These are phyloP conservation scores for Peniophora sp. DNA, from an alignment of 1,284 basidiomycete genomes.

Conservation along the genomic window DNA sequence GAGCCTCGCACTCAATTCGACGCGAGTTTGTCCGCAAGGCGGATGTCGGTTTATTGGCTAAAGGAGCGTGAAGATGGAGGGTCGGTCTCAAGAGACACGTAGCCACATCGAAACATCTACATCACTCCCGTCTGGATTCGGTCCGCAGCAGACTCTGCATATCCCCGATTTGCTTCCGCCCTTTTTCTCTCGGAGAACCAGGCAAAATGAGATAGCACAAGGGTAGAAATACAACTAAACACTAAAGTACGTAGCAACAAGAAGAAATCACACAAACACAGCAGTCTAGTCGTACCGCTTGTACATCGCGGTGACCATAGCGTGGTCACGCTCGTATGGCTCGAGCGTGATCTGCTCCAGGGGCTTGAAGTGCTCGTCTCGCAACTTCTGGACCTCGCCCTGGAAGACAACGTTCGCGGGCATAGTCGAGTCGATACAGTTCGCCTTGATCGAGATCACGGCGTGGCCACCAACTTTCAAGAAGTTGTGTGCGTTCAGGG, in stretches of 20 bases:
- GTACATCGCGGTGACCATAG: slow-evolving; percentile 69
- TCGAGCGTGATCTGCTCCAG: slow-evolving; percentile 90
- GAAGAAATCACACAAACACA: slow-evolving; percentile 2
- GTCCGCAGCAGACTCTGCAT: too few species aligned
- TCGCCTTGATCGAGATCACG: slow-evolving; percentile 99
- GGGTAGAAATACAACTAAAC: slow-evolving; percentile 9
- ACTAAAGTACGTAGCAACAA: slow-evolving; percentile 9
- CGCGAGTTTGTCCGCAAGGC: neutral
- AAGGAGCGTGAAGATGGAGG: neutral
- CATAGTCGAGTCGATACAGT: slow-evolving; percentile 95
- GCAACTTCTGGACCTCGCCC: slow-evolving; percentile 81
- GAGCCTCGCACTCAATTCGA: neutral
- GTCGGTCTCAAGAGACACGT: neutral
- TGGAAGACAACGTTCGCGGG: slow-evolving; percentile 89
- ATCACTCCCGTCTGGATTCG: too few species aligned
- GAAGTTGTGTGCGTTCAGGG: slow-evolving; percentile 92
- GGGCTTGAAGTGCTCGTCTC: slow-evolving; percentile 81
- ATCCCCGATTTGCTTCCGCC: too few species aligned
- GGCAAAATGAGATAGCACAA: slow-evolving; percentile 13
- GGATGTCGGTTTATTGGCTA: neutral
- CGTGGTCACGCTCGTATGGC: slow-evolving; percentile 77
- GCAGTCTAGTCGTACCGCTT: slow-evolving; percentile 33
- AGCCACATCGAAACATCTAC: too few species aligned
- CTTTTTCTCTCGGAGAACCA: too few species aligned
- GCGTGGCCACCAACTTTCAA: slow-evolving; percentile 90